Evolutionary conservation across 78 protist genomes (phyloP).

Genomic region (slime mould (Dictyostelium discoideum)): DNA sequence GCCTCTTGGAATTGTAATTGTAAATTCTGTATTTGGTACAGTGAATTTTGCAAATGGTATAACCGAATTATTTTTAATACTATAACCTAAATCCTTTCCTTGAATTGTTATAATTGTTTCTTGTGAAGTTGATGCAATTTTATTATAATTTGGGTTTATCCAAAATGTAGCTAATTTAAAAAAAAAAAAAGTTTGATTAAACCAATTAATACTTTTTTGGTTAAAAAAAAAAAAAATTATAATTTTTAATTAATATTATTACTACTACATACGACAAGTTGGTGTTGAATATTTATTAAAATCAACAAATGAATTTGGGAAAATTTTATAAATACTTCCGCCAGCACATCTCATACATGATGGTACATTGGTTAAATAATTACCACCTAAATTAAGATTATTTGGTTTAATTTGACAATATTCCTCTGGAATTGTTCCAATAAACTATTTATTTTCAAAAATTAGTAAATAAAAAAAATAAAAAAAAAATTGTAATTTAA

Average conservation of each 20-base stretch:
- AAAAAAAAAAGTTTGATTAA: too few species aligned
- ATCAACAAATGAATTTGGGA: neutral
- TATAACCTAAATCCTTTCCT: neutral
- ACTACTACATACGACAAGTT: neutral
- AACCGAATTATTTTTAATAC: neutral
- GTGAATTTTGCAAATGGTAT: neutral
- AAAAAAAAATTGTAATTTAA: neutral
- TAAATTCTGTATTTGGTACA: neutral
- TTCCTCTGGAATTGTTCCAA: neutral
- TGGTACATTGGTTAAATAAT: neutral
- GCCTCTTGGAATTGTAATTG: neutral
- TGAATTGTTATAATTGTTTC: neutral
- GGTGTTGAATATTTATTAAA: neutral
- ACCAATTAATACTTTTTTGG: neutral
- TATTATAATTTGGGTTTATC: neutral
- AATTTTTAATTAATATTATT: too few species aligned
- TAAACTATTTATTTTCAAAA: neutral
- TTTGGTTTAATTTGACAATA: neutral
- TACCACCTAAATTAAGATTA: neutral
- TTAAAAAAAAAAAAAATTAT: too few species aligned
- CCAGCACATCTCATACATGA: neutral
- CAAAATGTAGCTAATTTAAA: neutral
- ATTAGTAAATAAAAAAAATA: neutral
- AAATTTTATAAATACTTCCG: neutral
- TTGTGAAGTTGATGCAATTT: neutral